phyloP scores from a whole-genome alignment of 495 filamentous ascomycete species.

The Daldinia decipiens region DNA sequence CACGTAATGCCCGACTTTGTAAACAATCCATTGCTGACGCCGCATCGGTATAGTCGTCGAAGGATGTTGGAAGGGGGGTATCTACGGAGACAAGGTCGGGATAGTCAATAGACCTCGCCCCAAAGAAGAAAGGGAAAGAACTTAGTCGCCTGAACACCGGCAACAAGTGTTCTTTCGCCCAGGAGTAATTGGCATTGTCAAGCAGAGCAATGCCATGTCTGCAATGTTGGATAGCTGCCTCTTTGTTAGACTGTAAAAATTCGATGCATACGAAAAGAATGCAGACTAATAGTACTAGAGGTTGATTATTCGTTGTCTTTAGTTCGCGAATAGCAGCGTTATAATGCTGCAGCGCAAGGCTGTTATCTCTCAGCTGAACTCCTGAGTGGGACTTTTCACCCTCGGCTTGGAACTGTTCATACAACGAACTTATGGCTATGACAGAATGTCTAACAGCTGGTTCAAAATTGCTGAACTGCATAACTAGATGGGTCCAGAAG shows the following conservation, averaged over 20 bases:
- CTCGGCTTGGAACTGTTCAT: conserved; percentile 43
- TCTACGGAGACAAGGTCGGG: conserved; percentile 33
- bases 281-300: conserved; percentile 62
- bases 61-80: conserved; percentile 13
- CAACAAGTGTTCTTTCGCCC: conserved; percentile 39
- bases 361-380: conserved; percentile 33
- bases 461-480: conserved; percentile 60
- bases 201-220: conserved; percentile 53
- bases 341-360: conserved; percentile 50
- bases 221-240: conserved; percentile 54
- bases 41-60: conserved; percentile 26
- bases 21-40: conserved; percentile 40
- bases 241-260: conserved; percentile 56
- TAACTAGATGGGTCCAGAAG: conserved; percentile 65
- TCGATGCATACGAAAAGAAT: conserved; percentile 68
- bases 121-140: conserved; percentile 45
- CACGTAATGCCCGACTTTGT: conserved; percentile 38
- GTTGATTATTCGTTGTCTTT: conserved; percentile 40
- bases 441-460: conserved; percentile 67
- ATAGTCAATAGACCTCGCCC: conserved; percentile 36
- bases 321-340: conserved; percentile 51
- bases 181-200: conserved; percentile 37
- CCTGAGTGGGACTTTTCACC: conserved; percentile 45
- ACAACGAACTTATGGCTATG: conserved; percentile 53
- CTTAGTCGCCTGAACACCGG: conserved; percentile 42